Conservation (phyloP, 148 eudicot genomes). For the Agrostemma githago region DNA sequence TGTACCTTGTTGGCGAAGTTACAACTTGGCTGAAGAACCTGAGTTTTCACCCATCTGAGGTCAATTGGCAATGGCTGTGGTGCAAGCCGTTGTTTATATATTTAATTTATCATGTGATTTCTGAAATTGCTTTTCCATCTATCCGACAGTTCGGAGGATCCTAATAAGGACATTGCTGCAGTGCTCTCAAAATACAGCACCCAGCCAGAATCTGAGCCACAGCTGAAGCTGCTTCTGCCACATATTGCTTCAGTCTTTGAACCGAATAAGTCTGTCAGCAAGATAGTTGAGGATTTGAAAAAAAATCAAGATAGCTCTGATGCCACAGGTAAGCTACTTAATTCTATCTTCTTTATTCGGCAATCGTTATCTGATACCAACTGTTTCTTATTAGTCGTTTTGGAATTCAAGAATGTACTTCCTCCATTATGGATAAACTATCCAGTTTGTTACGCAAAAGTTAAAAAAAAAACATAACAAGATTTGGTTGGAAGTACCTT, state of each 20-base stretch:
- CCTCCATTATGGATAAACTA: background rate
- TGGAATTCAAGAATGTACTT: background rate
- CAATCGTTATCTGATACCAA: background rate
- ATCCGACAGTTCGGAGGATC: slow-evolving; percentile 60
- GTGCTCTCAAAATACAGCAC: slow-evolving; percentile 53
- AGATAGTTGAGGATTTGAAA: slow-evolving; percentile 57
- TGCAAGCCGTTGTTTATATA: background rate
- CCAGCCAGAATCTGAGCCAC: slow-evolving; percentile 62
- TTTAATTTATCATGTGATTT: background rate
- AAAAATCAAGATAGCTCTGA: slow-evolving; percentile 53
- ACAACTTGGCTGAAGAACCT: background rate
- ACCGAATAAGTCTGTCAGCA: slow-evolving; percentile 52
- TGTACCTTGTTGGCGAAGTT: background rate
- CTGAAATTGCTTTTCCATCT: background rate
- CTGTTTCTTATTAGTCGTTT: background rate
- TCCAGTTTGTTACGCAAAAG: background rate
- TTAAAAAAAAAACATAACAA: background rate
- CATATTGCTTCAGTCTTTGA: slow-evolving; percentile 64
- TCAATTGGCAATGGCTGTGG: background rate
- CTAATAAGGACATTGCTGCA: slow-evolving; percentile 47
- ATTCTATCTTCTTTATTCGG: background rate
- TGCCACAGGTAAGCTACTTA: slow-evolving; percentile 39
- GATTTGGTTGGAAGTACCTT: background rate
- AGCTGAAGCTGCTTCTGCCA: slow-evolving; percentile 63
- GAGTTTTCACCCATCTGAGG: slow-evolving; percentile 1